Evolutionary conservation across 768 basidiomycete genomes (phyloP), one percentile per base, ranked within the genome.

Genomic region (Boletus sp.): DNA sequence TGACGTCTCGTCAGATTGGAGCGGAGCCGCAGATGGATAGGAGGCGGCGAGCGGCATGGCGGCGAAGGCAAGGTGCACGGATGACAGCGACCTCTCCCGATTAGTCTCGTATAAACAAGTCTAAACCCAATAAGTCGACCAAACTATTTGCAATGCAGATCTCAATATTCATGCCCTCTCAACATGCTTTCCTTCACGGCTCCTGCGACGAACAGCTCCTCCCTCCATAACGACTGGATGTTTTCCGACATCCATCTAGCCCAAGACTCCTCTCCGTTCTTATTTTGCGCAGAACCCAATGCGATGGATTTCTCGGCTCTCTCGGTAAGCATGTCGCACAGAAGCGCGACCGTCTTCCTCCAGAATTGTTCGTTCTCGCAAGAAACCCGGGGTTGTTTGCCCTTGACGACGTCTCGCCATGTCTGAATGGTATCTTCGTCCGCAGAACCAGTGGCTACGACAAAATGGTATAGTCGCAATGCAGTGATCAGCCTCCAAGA

Each of bases 401-500:
- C 82, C 2, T 72, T 52, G n/a, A 81, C 64, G 4, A 84, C 82
- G 24, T 83, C 77, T 50, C 71, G 75, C 89, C 89, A 90, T 4
- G 64, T 55, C 20, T 75, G 65, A 15, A 85, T 62, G 28, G 64
- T 71, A 8, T 66, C 54, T 10, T 76, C 74, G 47, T 69, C 58
- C 10, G 54, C 44, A 54, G 50, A 50, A 39, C 66, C 51, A 60
- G 48, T 60, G 11, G 73, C 57, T 50, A 79, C 68, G 44, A 79
- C 62, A 24, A 84, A 60, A 62, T 86, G 77, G 67, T 86, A 78
- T 36, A 95, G 75, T 51, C 89, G 81, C 64, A 97, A 75, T 10
- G 86, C 82, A 28, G 83, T 77, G 58, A 93, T 82, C 54, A 95
- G 71, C 14, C 91, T 83, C 73, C 87, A 94, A 1, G 92, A 96